A percentile compares a stretch with the other conserved stretches of the same genome.
These are phyloP conservation scores for Platismatia glauca DNA, from an alignment of 495 filamentous ascomycete genomes.

Conservation along the genomic window DNA sequence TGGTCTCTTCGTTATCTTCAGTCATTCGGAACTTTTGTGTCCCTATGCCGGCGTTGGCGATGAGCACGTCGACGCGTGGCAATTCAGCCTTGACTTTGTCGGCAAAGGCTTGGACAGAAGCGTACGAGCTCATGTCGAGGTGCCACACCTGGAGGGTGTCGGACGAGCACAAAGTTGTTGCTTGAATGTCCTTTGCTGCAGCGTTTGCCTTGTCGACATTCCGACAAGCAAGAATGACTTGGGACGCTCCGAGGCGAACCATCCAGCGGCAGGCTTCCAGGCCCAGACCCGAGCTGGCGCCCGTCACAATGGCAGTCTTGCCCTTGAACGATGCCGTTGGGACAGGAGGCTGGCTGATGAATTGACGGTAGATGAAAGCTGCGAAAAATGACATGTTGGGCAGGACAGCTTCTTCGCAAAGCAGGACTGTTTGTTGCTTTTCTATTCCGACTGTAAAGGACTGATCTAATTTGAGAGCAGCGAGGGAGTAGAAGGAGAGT, in stretches of 20 bases:
- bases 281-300: constrained; percentile 47
- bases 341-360: constrained; percentile 27
- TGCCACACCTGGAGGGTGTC: constrained; percentile 43
- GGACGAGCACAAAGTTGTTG: constrained; percentile 29
- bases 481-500: not conserved
- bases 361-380: constrained; percentile 38
- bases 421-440: not conserved
- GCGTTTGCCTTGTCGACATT: constrained; percentile 38
- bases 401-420: not conserved
- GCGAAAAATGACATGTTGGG: constrained; percentile 6
- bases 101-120: constrained; percentile 35
- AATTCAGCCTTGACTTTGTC: constrained; percentile 29
- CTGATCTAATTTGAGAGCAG: not conserved
- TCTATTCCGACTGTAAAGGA: not conserved
- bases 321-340: constrained; percentile 34
- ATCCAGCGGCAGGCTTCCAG: constrained; percentile 41
- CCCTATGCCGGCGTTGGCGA: constrained; percentile 41
- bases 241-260: constrained; percentile 35
- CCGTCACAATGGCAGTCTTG: constrained; percentile 45
- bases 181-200: constrained; percentile 30
- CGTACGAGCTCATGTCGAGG: constrained; percentile 42
- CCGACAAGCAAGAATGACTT: constrained; percentile 49
- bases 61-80: constrained; percentile 33
- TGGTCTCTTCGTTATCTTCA: constrained; percentile 23
- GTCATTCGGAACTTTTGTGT: constrained; percentile 12